phyloP scores from a whole-genome alignment of 345 rosid genomes.

The Camelina neglecta region DNA sequence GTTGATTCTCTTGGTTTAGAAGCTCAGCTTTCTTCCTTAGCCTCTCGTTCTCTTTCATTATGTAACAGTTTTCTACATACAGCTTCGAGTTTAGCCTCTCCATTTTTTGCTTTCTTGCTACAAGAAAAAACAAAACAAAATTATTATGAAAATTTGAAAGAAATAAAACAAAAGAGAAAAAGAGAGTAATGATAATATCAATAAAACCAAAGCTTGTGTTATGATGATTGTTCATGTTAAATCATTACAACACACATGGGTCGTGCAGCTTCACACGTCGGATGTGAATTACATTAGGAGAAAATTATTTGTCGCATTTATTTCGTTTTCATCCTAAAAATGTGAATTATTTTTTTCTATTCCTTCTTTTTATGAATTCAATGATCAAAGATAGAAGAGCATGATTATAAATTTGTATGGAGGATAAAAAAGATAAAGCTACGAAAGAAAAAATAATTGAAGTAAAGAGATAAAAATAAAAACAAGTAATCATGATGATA shows the following conservation, averaged over 20 bases:
- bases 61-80: conserved; percentile 80
- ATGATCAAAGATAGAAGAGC: conserved; percentile 44
- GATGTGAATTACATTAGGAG: conserved; percentile 37
- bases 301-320: conserved; percentile 40
- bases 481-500: conserved; percentile 46
- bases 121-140: conserved; percentile 26
- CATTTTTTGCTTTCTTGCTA: conserved; percentile 50
- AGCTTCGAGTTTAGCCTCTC: conserved; percentile 92
- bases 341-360: conserved; percentile 5
- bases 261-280: conserved; percentile 45
- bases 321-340: conserved; percentile 39
- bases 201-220: conserved; percentile 42
- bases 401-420: conserved; percentile 42
- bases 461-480: conserved; percentile 34
- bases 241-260: conserved; percentile 46
- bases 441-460: conserved; percentile 1
- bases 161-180: not conserved
- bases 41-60: conserved; percentile 89
- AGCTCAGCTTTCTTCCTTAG: conserved; percentile 97
- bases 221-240: conserved; percentile 38
- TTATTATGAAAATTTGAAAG: not conserved
- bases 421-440: conserved; percentile 40
- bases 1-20: conserved; percentile 96
- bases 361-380: conserved; percentile 25
- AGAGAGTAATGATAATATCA: conserved; percentile 34